Evolutionary conservation across 345 rosid genomes (phyloP), one percentile per base, ranked within the genome.

Genomic region (Fremontodendron californicum): DNA sequence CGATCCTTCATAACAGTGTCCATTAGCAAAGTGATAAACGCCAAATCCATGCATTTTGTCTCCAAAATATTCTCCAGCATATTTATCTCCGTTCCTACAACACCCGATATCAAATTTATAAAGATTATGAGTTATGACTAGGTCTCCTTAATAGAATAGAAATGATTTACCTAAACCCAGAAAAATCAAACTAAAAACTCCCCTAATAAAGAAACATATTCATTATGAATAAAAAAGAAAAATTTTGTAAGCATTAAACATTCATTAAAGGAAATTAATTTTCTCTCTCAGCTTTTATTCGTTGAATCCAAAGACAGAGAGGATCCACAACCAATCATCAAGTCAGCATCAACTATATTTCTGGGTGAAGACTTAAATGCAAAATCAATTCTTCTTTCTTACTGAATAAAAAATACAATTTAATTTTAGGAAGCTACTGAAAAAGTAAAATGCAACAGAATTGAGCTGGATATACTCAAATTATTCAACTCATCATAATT

Each of bases 1-100:
- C 9, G 97, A 93, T 4, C 99, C 99, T 82, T 96, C 94, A 0
- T 96, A 93, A 78, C 91, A 88, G 51, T 96, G 99, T 73, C 97
- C 96, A 70, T 92, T 91, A 33, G 92, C 92, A 18, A 96, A 96
- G 79, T 86, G 94, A 76, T 96, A 96, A 27, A 91, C 90, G 45
- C 98, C 98, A 16, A 96, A 93, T 1, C 99, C 99, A 62, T 96
- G 97, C 35, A 96, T 87, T 85, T 93, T 93, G 76, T 93, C 99
- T 42, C 98, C 94, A 54, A 90, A 96, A 80, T 92, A 96, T 78
- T 96, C 99, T 43, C 99, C 98, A 1, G 92, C 92, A 54, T 93
- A 96, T 81, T 85, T 86, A 84, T 96, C 99, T 54, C 99, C 98
- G 65, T 91, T 96, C 82, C 99, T 96, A 85, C 84, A 84, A 76